Base-by-base conservation (phyloP, 2,329 filamentous ascomycete genomes). In the Paradendryphiella salina region DNA sequence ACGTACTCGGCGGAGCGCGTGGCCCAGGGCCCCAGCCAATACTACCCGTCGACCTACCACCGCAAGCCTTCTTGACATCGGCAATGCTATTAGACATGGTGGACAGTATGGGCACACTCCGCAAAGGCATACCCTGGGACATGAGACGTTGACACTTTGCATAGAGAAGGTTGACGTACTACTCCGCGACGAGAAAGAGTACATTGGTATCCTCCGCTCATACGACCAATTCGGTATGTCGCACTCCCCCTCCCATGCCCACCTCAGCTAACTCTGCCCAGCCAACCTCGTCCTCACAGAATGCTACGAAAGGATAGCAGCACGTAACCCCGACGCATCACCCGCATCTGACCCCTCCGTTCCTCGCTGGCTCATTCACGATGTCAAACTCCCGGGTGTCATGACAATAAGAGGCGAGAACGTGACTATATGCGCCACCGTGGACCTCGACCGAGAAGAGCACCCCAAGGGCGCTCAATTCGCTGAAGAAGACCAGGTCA, bases 61-160 rank as follows among this genome's bases (percentile, higher is more conserved):
- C 92, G 52, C 93, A 99, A 79, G 96, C 97, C 88, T 99, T 99
- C 77, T 96, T 94, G 14, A 99, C 94, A 26, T 94, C 94, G 26
- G 92, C 94, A 46, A 94, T 97, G 79, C 80, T 99, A 52, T 80
- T 99, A 52, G 94, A 99, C 73, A 82, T 99, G 67, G 97, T 94
- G 65, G 94, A 99, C 78, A 99, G 93, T 97, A 66, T 52, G 65
- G 18, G 20, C 39, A 45, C 38, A 46, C 50, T 44, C 43, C 37
- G 40, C 32, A 28, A 35, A 10, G 33, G 28, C 17, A 52, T 45
- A 23, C 17, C 14, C 47, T 20, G 15, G 41, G 21, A 46, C 38
- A 50, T 26, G 45, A 39, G 43, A 39, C 15, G 55, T 46, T 65
- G 46, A 65, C 58, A 54, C 41, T 18, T 26, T 26, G 29, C 37